Evolutionary conservation across 257 asterid genomes (phyloP).

Genomic region (Solanum tarijense): DNA sequence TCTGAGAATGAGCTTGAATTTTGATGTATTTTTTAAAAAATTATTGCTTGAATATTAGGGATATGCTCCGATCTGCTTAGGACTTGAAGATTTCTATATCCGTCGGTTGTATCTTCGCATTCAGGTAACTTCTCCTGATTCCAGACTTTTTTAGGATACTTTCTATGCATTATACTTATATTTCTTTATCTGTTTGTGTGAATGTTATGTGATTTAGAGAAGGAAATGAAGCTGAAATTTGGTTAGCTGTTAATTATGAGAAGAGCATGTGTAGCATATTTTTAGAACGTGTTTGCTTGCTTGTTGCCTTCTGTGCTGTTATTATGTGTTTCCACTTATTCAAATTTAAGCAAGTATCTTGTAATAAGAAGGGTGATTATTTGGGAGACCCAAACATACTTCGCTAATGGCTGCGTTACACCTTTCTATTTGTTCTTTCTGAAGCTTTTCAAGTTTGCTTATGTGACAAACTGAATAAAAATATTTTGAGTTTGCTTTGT

Average conservation of each 20-base stretch:
- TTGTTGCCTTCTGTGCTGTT: background rate
- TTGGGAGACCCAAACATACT: background rate
- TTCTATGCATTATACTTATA: background rate
- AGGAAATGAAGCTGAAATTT: background rate
- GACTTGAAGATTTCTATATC: slow-evolving; percentile 92
- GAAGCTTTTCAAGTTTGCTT: background rate
- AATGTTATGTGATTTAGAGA: background rate
- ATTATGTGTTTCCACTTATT: background rate
- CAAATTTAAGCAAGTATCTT: background rate
- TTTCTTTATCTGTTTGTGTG: background rate
- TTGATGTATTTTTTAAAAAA: background rate
- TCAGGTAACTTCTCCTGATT: slow-evolving; percentile 44
- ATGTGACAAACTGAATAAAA: background rate
- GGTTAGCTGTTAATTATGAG: background rate
- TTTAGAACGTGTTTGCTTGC: background rate
- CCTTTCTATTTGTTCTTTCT: background rate
- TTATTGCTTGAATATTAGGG: slow-evolving; percentile 42
- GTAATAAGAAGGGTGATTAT: background rate
- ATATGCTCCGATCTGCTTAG: slow-evolving; percentile 98
- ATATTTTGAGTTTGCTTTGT: background rate
- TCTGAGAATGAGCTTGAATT: background rate
- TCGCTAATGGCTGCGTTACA: background rate
- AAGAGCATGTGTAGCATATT: background rate
- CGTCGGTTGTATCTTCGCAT: slow-evolving; percentile 82
- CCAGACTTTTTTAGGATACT: background rate